Evolutionary conservation across 306 rosid species (phyloP).

Genomic region (Mimosa bimucronata): DNA sequence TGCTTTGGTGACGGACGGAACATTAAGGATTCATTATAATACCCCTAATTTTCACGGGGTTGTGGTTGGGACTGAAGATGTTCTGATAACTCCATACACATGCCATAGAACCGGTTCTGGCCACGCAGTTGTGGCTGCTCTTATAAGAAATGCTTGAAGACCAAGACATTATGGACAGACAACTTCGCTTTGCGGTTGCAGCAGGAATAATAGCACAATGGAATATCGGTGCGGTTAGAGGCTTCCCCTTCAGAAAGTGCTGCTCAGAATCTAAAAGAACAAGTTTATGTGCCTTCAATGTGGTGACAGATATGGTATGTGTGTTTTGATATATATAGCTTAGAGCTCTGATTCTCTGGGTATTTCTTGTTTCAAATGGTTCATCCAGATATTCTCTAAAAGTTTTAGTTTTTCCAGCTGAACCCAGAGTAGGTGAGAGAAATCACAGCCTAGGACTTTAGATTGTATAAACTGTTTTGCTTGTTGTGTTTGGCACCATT

Average conservation of each 20-base stretch:
- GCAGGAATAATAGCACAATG: slow-evolving; percentile 95
- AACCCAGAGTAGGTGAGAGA: background rate
- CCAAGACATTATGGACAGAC: slow-evolving; percentile 74
- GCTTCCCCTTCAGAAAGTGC: slow-evolving; percentile 95
- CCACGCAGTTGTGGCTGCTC: slow-evolving; percentile 90
- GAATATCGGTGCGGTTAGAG: slow-evolving; percentile 90
- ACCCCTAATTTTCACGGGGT: slow-evolving; percentile 73
- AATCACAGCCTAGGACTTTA: background rate
- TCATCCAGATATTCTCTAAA: background rate
- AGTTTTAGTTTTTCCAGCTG: background rate
- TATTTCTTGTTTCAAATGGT: slow-evolving; percentile 35
- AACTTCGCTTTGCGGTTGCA: slow-evolving; percentile 85
- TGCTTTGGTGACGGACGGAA: slow-evolving; percentile 95
- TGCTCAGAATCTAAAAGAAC: slow-evolving; percentile 94
- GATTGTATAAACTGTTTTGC: slow-evolving; percentile 16
- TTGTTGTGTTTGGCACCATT: slow-evolving; percentile 24
- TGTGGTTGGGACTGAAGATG: slow-evolving; percentile 93
- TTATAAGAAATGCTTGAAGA: slow-evolving; percentile 81
- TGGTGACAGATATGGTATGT: slow-evolving; percentile 56
- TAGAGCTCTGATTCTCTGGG: slow-evolving; percentile 6
- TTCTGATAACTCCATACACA: slow-evolving; percentile 88
- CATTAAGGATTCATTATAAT: slow-evolving; percentile 79
- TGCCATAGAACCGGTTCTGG: slow-evolving; percentile 98
- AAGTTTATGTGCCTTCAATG: slow-evolving; percentile 94
- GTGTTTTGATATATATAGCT: slow-evolving; percentile 12